These are phyloP conservation scores for Moesziomyces antarcticus DNA, from an alignment of 1,284 basidiomycete genomes.

Conservation along the genomic window DNA sequence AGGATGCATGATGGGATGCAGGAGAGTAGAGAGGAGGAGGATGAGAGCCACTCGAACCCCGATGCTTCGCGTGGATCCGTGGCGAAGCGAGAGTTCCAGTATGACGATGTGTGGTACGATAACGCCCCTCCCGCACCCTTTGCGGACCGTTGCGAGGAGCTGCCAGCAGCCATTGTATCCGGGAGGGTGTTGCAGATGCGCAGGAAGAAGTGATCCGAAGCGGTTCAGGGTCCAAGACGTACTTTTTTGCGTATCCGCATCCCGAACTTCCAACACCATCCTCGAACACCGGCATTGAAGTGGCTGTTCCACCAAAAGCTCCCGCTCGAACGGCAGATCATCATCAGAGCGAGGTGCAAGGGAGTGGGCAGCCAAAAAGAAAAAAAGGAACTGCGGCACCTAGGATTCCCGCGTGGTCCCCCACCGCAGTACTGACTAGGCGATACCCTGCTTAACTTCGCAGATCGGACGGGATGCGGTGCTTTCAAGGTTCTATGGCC, in stretches of 20 bases:
- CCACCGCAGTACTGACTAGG: conserved; percentile 85
- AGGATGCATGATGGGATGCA: conserved; percentile 7
- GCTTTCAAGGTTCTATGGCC: conserved; percentile 80
- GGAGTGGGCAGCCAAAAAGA: no score
- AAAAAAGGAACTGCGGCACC: conserved; percentile 76
- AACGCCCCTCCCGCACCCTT: neutral
- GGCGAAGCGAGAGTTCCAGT: conserved; percentile 53
- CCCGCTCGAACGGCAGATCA: no score
- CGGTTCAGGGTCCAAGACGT: no score
- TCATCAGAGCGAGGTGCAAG: no score
- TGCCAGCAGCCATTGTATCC: neutral
- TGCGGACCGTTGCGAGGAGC: neutral
- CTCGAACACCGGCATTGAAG: no score
- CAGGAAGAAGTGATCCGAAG: no score
- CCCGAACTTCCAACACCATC: no score
- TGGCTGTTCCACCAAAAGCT: no score
- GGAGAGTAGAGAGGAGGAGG: conserved; percentile 9
- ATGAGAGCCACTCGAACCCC: conserved; percentile 44
- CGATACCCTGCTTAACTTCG: conserved; percentile 82
- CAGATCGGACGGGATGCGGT: conserved; percentile 83
- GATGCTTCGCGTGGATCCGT: conserved; percentile 62
- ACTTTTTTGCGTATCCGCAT: neutral
- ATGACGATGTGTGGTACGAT: conserved; percentile 53
- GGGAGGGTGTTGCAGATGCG: no score
- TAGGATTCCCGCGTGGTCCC: conserved; percentile 84